phyloP scores from a whole-genome alignment of 495 filamentous ascomycete species.

The Aspergillus mulundensis region DNA sequence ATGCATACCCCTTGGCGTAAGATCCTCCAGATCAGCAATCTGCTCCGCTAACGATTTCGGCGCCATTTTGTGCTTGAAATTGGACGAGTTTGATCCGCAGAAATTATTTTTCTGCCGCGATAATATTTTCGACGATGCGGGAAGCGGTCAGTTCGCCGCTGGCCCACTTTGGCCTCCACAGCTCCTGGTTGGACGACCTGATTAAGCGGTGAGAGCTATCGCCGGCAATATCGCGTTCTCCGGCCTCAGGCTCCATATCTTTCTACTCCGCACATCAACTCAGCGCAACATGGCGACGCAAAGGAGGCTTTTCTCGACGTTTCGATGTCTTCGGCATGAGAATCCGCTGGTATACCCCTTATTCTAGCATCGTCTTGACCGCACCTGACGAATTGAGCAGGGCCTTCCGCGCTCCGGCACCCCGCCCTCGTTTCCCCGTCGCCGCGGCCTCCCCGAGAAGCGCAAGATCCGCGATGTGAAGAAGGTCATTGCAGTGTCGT shows the following conservation, averaged over 20 bases:
- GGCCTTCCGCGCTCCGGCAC: constrained; percentile 77
- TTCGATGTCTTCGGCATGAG: constrained; percentile 69
- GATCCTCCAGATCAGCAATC: constrained; percentile 60
- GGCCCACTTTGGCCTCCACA: no score
- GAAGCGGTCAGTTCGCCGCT: constrained; percentile 20
- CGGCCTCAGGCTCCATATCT: constrained; percentile 8
- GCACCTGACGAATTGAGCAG: constrained; percentile 34
- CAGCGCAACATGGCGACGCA: constrained; percentile 13
- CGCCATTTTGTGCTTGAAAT: constrained; percentile 12
- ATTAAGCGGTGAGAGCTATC: constrained; percentile 23
- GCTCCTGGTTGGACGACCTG: not conserved
- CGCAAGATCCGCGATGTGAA: constrained; percentile 74
- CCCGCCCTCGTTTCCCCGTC: constrained; percentile 67
- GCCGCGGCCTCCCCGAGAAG: constrained; percentile 77
- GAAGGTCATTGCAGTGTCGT: constrained; percentile 88
- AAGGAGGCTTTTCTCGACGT: constrained; percentile 56
- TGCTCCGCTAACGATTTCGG: constrained; percentile 56
- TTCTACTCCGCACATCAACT: not conserved
- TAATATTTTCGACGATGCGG: constrained; percentile 18
- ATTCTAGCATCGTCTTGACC: not conserved
- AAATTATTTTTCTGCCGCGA: constrained; percentile 33
- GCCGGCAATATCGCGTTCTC: constrained; percentile 24
- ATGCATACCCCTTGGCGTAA: constrained; percentile 54
- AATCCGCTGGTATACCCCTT: constrained; percentile 67
- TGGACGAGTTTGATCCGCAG: constrained; percentile 16